Evolutionary conservation across 2,329 filamentous ascomycete species (phyloP), one percentile per base, ranked within the genome.

Genomic region (Cercospora janseana): DNA sequence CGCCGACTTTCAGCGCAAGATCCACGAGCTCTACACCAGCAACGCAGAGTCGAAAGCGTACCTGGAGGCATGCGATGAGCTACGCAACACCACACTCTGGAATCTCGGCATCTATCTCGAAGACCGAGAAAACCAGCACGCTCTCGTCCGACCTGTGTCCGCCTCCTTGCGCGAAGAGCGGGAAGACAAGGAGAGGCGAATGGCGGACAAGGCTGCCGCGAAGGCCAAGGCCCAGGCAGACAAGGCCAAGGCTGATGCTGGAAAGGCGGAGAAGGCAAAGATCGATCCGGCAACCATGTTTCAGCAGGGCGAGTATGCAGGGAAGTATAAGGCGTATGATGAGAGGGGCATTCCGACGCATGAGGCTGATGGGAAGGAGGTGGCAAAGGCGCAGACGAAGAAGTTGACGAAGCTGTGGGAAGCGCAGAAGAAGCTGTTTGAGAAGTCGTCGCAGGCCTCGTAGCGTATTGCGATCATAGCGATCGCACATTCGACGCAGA

Each of bases 381-480:
- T 96, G 28, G 80, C 87, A 4, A 95, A 95, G 76, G 86, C 79
- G 52, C 80, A 83, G 64, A 65, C 73, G 43, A 96, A 96, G 78
- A 91, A 88, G 74, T 69, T 95, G 60, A 84, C 78, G 72, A 96
- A 96, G 76, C 85, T 89, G 49, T 95, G 88, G 88, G 87, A 94
- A 61, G 83, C 78, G 66, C 92, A 96, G 74, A 93, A 90, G 77
- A 94, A 92, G 78, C 69, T 80, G 51, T 85, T 91, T 67, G 85
- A 91, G 56, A 81, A 84, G 55, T 86, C n/a, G n/a, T n/a, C 46
- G 40, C 48, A 54, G 32, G 49, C 29, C 16, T 50, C 37, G 16
- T 16, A n/a, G 6, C 12, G 5, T 32, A 32, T n/a, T 32, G 5
- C 16, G n/a, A n/a, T n/a, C n/a, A n/a, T n/a, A n/a, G n/a, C n/a